phyloP scores from a whole-genome alignment of 2,329 filamentous ascomycete species.

The Hymenoscyphus fructigenus region DNA sequence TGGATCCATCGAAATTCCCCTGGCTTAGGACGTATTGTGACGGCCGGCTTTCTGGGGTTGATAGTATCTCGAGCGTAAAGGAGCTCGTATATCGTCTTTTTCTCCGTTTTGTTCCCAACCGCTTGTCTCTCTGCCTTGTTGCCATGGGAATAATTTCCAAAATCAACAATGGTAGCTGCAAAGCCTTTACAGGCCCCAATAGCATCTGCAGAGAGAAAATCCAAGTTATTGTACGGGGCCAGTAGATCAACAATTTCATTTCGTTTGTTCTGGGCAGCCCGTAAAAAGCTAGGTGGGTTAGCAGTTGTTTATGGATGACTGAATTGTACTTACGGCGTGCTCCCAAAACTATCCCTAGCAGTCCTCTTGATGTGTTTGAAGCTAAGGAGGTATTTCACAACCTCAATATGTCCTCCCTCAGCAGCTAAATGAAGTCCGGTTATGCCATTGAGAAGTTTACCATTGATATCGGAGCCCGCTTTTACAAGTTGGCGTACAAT shows the following conservation, averaged over 20 bases:
- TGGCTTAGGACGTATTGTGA: slow-evolving; percentile 27
- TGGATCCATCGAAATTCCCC: slow-evolving; percentile 31
- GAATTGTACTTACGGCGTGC: slow-evolving; percentile 17
- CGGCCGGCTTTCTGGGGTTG: slow-evolving; percentile 27
- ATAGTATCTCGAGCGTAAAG: slow-evolving; percentile 28
- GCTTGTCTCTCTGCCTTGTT: slow-evolving; percentile 24
- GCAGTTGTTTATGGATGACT: neutral
- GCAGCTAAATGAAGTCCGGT: slow-evolving; percentile 29
- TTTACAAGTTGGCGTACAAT: slow-evolving; percentile 26
- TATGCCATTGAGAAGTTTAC: slow-evolving; percentile 29
- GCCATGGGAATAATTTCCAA: slow-evolving; percentile 29
- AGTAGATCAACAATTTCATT: slow-evolving; percentile 30
- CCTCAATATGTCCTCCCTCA: slow-evolving; percentile 26
- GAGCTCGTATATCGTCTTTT: slow-evolving; percentile 26
- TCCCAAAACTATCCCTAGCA: slow-evolving; percentile 29
- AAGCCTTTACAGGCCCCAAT: slow-evolving; percentile 32
- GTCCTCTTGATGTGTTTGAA: slow-evolving; percentile 25
- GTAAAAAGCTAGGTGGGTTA: slow-evolving; percentile 16
- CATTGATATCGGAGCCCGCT: slow-evolving; percentile 29
- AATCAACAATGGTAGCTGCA: slow-evolving; percentile 29
- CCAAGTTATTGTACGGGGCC: slow-evolving; percentile 27
- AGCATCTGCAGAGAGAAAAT: slow-evolving; percentile 28
- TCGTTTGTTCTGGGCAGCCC: slow-evolving; percentile 27
- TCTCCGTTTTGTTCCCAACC: slow-evolving; percentile 26
- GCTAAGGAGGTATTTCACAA: slow-evolving; percentile 24